phyloP scores from a whole-genome alignment of 768 basidiomycete genomes.

The Boletus huronensis region DNA sequence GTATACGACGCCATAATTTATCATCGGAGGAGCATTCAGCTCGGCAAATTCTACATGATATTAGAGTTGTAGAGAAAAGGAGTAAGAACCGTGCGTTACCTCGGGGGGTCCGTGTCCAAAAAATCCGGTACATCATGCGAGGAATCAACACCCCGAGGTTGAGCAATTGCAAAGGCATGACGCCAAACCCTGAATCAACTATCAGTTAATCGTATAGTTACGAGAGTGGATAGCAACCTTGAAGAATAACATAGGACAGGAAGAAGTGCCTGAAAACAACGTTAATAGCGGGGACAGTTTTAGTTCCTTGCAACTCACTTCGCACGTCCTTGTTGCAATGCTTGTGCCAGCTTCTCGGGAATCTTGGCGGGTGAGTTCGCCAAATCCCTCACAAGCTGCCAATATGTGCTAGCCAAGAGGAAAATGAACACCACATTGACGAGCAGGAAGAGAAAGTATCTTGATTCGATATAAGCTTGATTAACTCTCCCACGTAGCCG shows the following conservation, averaged over 20 bases:
- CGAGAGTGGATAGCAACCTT: constrained; percentile 44
- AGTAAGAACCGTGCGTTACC: constrained; percentile 43
- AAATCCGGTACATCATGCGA: constrained; percentile 65
- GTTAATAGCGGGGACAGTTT: constrained; percentile 11
- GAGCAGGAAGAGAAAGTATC: constrained; percentile 91
- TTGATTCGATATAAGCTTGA: constrained; percentile 32
- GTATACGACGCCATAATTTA: constrained; percentile 96
- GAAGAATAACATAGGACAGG: constrained; percentile 78
- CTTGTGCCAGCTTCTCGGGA: constrained; percentile 85
- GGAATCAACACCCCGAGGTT: constrained; percentile 89
- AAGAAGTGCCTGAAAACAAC: constrained; percentile 63
- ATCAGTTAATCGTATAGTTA: constrained; percentile 2
- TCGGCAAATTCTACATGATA: constrained; percentile 81
- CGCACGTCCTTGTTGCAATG: constrained; percentile 74
- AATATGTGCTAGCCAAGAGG: constrained; percentile 86
- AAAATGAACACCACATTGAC: constrained; percentile 95
- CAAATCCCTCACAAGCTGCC: constrained; percentile 86
- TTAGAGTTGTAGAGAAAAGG: background rate
- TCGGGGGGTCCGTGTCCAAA: constrained; percentile 86
- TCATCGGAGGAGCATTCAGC: constrained; percentile 95
- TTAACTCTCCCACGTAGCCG: background rate
- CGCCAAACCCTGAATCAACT: constrained; percentile 61
- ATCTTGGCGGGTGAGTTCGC: constrained; percentile 93
- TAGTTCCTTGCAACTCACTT: constrained; percentile 38
- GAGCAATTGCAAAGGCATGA: constrained; percentile 94